Evolutionary conservation across 1,284 basidiomycete genomes (phyloP).

Genomic region (Rhodotorula sp.): DNA sequence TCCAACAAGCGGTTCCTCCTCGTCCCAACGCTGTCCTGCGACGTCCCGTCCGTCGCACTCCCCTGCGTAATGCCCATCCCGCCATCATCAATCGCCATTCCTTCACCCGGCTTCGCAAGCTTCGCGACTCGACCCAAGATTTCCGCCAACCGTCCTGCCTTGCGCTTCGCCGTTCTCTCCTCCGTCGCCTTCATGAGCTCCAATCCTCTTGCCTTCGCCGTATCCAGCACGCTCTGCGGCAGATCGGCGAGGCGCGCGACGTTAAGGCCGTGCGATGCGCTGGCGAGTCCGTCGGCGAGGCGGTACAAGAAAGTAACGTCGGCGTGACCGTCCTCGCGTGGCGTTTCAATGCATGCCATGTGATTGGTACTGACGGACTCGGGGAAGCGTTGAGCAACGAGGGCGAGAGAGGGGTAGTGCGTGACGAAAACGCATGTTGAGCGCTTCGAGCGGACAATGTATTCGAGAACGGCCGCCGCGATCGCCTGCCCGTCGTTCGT

Average conservation of each 20-base stretch:
- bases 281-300: slow-evolving; percentile 68
- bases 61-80: too few relatives aligned
- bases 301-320: slow-evolving; percentile 83
- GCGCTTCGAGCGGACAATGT: slow-evolving; percentile 62
- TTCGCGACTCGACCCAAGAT: neutral
- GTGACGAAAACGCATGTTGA: slow-evolving; percentile 92
- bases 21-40: neutral
- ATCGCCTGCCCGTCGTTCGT: slow-evolving; percentile 80
- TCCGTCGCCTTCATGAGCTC: slow-evolving; percentile 21
- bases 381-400: slow-evolving; percentile 28
- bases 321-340: slow-evolving; percentile 54
- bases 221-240: slow-evolving; percentile 19
- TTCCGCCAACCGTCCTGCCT: slow-evolving; percentile 8
- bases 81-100: neutral
- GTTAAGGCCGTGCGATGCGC: slow-evolving; percentile 62
- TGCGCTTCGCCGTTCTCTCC: slow-evolving; percentile 11
- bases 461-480: slow-evolving; percentile 70
- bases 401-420: slow-evolving; percentile 65
- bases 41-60: too few relatives aligned
- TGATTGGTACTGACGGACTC: slow-evolving; percentile 67
- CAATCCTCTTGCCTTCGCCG: slow-evolving; percentile 20
- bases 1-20: slow-evolving; percentile 10
- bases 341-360: slow-evolving; percentile 74
- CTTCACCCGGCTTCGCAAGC: neutral
- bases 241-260: slow-evolving; percentile 39